These are phyloP conservation scores for Meyerozyma carpophila DNA, from an alignment of 1,139 yeast genomes.

Conservation along the genomic window DNA sequence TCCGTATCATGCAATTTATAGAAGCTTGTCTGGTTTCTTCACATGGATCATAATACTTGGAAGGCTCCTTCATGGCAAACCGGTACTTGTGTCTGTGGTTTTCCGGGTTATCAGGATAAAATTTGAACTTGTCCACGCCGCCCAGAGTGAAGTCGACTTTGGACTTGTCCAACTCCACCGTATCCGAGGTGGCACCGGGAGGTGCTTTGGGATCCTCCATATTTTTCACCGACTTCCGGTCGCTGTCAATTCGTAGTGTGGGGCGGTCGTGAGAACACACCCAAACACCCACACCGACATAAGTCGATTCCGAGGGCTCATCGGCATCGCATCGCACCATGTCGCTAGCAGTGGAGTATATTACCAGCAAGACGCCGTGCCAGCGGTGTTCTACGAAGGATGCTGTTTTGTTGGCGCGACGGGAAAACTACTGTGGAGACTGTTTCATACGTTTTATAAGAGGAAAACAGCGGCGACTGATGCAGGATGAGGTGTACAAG, in stretches of 20 bases:
- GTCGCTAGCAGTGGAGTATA: not conserved
- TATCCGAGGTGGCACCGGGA: conserved; percentile 11
- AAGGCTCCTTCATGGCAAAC: conserved; percentile 66
- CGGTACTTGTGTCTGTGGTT: conserved; percentile 55
- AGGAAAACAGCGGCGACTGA: conserved; percentile 74
- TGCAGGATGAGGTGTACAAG: conserved; percentile 65
- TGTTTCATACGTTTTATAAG: conserved; percentile 72
- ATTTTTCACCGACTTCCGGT: not conserved
- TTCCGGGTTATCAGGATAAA: conserved; percentile 80
- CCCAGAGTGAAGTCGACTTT: conserved; percentile 58
- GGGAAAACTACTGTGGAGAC: conserved; percentile 62
- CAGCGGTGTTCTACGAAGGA: conserved; percentile 48
- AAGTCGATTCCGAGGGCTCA: not conserved
- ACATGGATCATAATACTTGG: conserved; percentile 90
- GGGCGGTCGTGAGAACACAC: not conserved
- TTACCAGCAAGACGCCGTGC: conserved; percentile 13
- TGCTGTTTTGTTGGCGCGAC: conserved; percentile 54
- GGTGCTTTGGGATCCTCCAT: not conserved
- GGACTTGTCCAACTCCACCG: conserved; percentile 35
- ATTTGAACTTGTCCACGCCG: conserved; percentile 51
- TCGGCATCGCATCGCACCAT: conserved; percentile 1
- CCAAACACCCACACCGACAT: not conserved
- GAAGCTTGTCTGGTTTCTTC: conserved; percentile 86
- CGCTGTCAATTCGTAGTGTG: not conserved
- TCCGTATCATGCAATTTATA: conserved; percentile 67